Conservation (phyloP, 2,329 filamentous ascomycete genomes). For the Fusarium sp. region DNA sequence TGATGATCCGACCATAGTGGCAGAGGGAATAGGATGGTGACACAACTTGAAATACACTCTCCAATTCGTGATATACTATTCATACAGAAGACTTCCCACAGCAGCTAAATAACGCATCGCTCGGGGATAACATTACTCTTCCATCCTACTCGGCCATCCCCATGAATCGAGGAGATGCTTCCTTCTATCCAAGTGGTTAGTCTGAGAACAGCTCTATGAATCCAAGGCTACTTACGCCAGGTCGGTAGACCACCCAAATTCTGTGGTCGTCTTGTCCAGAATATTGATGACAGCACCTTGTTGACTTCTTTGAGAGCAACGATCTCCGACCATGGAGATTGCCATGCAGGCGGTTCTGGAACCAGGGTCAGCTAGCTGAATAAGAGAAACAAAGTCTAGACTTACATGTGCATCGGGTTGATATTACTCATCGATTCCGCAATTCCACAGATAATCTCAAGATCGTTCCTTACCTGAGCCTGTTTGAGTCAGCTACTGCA, state of each 20-base stretch:
- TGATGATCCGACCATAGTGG: not conserved
- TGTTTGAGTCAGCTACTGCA: not conserved
- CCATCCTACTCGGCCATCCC: slow-evolving; percentile 12
- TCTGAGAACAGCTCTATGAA: not conserved
- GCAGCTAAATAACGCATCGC: not conserved
- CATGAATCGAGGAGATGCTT: slow-evolving; percentile 27
- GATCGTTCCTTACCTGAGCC: slow-evolving; percentile 38
- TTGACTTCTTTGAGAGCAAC: slow-evolving; percentile 19
- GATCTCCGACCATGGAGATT: slow-evolving; percentile 49
- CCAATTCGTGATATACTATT: not conserved
- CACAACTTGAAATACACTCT: not conserved
- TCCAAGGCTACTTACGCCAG: slow-evolving; percentile 9
- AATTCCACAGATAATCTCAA: slow-evolving; percentile 43
- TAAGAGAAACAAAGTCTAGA: not conserved
- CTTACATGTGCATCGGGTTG: slow-evolving; percentile 41
- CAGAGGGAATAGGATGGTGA: not conserved
- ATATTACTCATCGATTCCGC: slow-evolving; percentile 36
- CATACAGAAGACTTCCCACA: not conserved
- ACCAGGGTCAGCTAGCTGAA: not conserved
- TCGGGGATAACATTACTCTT: not conserved
- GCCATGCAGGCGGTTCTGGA: slow-evolving; percentile 41
- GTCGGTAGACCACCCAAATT: slow-evolving; percentile 20
- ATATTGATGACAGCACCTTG: slow-evolving; percentile 22
- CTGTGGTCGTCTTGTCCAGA: slow-evolving; percentile 18
- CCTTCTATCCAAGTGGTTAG: slow-evolving; percentile 1